These are phyloP conservation scores for Aureobasidium pullulans DNA, from an alignment of 2,329 filamentous ascomycete species.

Conservation along the genomic window DNA sequence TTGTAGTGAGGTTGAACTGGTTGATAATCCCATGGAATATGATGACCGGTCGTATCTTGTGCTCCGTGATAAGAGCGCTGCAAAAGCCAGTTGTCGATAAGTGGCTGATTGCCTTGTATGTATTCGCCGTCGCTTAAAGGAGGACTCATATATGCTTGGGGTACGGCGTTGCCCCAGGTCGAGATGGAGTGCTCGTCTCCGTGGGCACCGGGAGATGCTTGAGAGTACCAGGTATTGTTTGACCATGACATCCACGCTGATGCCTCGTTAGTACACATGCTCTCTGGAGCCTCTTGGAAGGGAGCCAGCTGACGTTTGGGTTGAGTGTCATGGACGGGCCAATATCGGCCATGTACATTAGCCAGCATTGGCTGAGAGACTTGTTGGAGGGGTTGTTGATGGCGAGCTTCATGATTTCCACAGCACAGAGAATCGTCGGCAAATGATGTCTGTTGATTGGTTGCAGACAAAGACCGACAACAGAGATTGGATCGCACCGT, in stretches of 20 bases:
- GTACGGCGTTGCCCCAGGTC: neutral
- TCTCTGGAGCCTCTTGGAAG: neutral
- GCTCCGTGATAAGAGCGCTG: neutral
- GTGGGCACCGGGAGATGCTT: neutral
- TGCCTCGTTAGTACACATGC: neutral
- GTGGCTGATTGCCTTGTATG: neutral
- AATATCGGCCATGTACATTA: neutral
- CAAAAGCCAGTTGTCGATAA: neutral
- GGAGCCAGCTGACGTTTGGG: neutral
- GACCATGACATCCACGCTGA: neutral
- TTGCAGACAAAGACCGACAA: neutral
- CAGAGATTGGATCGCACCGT: constrained; percentile 2
- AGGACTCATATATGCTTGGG: neutral
- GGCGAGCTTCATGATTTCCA: neutral
- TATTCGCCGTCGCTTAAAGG: neutral
- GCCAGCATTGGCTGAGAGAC: neutral
- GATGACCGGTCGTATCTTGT: neutral
- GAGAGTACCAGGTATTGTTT: neutral
- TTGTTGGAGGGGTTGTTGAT: neutral
- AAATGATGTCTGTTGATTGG: constrained; percentile 5
- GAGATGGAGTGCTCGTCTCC: neutral
- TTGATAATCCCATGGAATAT: neutral
- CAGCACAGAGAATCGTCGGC: neutral
- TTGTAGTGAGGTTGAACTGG: neutral
- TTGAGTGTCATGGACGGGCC: neutral